Conservation (phyloP, 306 rosid species). For the Gillenia trifoliata region DNA sequence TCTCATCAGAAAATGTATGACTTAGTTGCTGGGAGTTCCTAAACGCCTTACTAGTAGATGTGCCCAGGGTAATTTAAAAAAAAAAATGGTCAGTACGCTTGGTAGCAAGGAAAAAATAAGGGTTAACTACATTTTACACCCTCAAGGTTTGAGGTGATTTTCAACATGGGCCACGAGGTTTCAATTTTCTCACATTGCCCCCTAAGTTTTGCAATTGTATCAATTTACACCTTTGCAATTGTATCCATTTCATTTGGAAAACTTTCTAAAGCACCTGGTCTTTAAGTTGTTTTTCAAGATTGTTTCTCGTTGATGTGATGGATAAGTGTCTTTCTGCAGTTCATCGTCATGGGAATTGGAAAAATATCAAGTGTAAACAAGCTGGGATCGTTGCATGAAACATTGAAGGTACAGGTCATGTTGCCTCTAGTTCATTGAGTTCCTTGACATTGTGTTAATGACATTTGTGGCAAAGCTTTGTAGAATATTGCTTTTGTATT, state of each 20-base stretch:
- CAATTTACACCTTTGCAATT: too few relatives aligned
- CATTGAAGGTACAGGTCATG: conserved; percentile 42
- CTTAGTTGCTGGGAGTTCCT: conserved; percentile 3
- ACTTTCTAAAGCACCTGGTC: neutral
- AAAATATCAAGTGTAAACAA: conserved; percentile 30
- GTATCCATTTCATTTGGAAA: conserved; percentile 12
- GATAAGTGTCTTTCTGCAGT: conserved; percentile 43
- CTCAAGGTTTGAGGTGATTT: too few relatives aligned
- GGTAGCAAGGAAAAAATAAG: conserved; percentile 11
- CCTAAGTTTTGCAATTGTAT: too few relatives aligned
- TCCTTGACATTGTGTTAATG: conserved; percentile 8
- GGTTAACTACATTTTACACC: too few relatives aligned
- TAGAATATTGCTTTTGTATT: neutral
- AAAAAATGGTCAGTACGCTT: neutral
- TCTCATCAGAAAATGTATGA: neutral
- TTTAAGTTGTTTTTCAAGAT: conserved; percentile 2
- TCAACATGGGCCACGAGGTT: too few relatives aligned
- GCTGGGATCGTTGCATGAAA: conserved; percentile 44
- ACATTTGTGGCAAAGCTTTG: neutral
- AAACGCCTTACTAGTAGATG: conserved; percentile 4
- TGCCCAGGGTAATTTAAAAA: neutral
- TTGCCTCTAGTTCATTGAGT: conserved; percentile 4
- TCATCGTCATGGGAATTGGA: conserved; percentile 46
- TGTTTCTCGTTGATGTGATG: conserved; percentile 26
- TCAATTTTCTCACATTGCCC: too few relatives aligned